A percentile compares a stretch with the other conserved stretches of the same genome.
phyloP scores from a whole-genome alignment of 139 green algal species.

The Micractinium conductrix region DNA sequence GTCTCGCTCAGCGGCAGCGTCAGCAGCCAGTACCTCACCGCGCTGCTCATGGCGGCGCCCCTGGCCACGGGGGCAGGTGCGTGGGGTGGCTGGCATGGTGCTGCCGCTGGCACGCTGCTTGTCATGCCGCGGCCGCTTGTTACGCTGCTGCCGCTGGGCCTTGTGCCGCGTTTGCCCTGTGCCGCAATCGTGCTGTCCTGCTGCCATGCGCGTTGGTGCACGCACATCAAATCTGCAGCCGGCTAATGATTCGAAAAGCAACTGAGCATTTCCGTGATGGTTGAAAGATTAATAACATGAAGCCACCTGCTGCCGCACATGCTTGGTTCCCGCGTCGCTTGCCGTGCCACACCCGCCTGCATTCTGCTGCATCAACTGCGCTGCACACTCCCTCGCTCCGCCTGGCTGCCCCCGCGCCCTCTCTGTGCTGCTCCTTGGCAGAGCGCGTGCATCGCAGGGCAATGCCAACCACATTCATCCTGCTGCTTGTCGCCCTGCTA shows the following conservation, averaged over 20 bases:
- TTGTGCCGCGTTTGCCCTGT: no score
- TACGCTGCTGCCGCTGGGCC: no score
- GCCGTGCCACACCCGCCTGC: background rate
- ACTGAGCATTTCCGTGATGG: constrained; percentile 22
- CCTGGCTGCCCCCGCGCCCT: background rate
- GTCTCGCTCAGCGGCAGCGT: constrained; percentile 79
- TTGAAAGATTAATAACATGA: constrained; percentile 42
- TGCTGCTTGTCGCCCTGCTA: background rate
- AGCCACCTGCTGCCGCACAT: background rate
- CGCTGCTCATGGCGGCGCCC: constrained; percentile 96
- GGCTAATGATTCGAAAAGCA: constrained; percentile 33
- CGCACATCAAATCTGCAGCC: background rate
- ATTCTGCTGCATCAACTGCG: background rate
- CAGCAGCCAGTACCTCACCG: constrained; percentile 96
- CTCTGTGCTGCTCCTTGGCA: no score
- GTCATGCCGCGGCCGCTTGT: no score
- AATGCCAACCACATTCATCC: no score
- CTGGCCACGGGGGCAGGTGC: constrained; percentile 70
- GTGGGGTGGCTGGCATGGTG: background rate
- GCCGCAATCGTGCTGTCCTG: no score
- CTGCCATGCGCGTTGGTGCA: no score
- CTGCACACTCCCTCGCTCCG: no score
- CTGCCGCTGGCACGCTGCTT: no score
- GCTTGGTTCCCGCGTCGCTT: background rate
- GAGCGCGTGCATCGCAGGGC: no score